Conservation (phyloP, 1,139 yeast species). For the Geotrichum fermentans region DNA sequence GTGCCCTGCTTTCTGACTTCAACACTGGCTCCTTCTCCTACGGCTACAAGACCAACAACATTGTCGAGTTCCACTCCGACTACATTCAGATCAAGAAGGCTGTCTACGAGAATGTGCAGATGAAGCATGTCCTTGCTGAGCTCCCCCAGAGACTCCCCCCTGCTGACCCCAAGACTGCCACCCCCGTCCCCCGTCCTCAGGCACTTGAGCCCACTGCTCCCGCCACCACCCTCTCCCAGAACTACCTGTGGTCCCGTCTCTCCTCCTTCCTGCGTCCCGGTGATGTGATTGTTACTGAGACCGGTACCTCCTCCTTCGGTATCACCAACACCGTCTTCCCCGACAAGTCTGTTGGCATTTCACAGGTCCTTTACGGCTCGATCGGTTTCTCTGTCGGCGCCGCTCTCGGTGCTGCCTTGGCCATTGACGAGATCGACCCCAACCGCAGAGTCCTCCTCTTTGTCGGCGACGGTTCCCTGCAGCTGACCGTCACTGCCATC, state of each 20-base stretch:
- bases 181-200: slow-evolving; percentile 26
- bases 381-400: slow-evolving; percentile 88
- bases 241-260: slow-evolving; percentile 76
- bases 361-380: slow-evolving; percentile 88
- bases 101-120: slow-evolving; percentile 69
- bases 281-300: slow-evolving; percentile 76
- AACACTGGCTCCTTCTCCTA: slow-evolving; percentile 87
- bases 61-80: slow-evolving; percentile 87
- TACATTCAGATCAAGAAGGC: slow-evolving; percentile 73
- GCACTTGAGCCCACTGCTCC: slow-evolving; percentile 23
- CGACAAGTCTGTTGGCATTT: slow-evolving; percentile 64
- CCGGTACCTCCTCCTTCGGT: slow-evolving; percentile 90
- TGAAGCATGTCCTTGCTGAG: slow-evolving; percentile 61
- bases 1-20: slow-evolving; percentile 81
- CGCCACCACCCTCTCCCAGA: slow-evolving; percentile 53
- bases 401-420: slow-evolving; percentile 77
- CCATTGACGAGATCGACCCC: slow-evolving; percentile 69
- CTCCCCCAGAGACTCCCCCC: slow-evolving; percentile 34
- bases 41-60: slow-evolving; percentile 70
- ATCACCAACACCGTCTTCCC: slow-evolving; percentile 77
- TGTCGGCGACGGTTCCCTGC: slow-evolving; percentile 88
- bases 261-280: slow-evolving; percentile 72
- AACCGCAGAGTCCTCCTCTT: slow-evolving; percentile 70
- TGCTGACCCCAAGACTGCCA: slow-evolving; percentile 19
- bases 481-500: slow-evolving; percentile 81